Conservation (phyloP, 2,329 filamentous ascomycete species). For the Claviceps sp. region DNA sequence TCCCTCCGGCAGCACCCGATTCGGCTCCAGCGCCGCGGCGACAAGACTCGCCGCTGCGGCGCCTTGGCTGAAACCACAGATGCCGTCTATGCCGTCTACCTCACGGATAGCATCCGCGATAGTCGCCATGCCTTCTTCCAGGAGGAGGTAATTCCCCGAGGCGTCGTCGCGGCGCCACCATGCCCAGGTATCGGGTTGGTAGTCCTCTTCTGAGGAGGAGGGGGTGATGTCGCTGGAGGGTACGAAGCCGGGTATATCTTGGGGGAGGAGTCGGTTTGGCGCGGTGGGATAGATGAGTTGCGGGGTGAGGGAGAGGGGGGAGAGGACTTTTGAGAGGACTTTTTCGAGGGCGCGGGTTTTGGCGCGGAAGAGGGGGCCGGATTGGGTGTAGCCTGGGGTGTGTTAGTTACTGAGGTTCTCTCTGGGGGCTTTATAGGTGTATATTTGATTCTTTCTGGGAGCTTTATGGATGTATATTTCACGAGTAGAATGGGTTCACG, state of each 20-base stretch:
- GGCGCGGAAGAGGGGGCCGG: conserved; percentile 67
- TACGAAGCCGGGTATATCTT: conserved; percentile 58
- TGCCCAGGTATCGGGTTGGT: conserved; percentile 55
- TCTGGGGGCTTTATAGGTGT: too few species aligned
- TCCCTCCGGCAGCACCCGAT: conserved; percentile 11
- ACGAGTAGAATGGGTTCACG: too few species aligned
- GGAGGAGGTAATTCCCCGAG: conserved; percentile 47
- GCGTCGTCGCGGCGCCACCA: conserved; percentile 69
- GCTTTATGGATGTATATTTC: too few species aligned
- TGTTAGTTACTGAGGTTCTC: not conserved
- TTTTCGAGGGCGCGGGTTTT: conserved; percentile 86
- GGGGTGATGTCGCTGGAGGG: conserved; percentile 25
- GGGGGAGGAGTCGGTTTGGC: conserved; percentile 46
- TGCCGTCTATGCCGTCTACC: conserved; percentile 59
- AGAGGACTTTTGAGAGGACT: conserved; percentile 59
- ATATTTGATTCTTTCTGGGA: too few species aligned
- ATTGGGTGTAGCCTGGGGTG: conserved; percentile 69
- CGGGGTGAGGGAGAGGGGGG: conserved; percentile 38
- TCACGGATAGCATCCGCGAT: conserved; percentile 49
- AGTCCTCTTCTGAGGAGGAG: conserved; percentile 29
- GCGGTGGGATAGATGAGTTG: conserved; percentile 56
- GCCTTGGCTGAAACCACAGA: conserved; percentile 74
- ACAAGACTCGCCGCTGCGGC: conserved; percentile 60
- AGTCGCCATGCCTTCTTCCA: conserved; percentile 53
- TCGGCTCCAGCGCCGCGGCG: conserved; percentile 53